phyloP scores from a whole-genome alignment of 768 basidiomycete genomes.

The Crepidotus variabilis region DNA sequence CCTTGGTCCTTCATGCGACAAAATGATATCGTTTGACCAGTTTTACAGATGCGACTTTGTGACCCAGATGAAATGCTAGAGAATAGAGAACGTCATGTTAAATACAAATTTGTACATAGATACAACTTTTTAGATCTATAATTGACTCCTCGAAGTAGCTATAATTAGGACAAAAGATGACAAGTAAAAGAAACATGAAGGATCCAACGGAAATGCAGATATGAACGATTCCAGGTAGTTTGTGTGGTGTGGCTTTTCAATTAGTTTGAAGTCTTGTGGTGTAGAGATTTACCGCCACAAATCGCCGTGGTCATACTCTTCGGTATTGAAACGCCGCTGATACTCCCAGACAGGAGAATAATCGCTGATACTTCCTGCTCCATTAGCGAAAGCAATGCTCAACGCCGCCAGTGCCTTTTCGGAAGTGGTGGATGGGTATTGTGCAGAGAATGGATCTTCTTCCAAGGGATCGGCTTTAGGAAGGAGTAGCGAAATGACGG shows the following conservation, averaged over 20 bases:
- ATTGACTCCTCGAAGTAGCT: neutral
- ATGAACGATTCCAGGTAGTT: neutral
- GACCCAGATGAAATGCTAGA: neutral
- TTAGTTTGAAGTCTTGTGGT: neutral
- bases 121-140: neutral
- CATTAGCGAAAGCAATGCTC: constrained; percentile 23
- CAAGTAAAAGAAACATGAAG: neutral
- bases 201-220: neutral
- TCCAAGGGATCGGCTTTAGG: constrained; percentile 23
- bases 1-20: too few species aligned
- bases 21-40: too few species aligned
- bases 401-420: constrained; percentile 22
- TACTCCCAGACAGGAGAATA: constrained; percentile 19
- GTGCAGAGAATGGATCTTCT: constrained; percentile 17
- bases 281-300: constrained; percentile 17
- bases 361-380: constrained; percentile 25
- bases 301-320: constrained; percentile 17
- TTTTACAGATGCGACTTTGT: too few species aligned
- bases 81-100: neutral
- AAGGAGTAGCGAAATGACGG: constrained; percentile 12
- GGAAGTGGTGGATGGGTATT: constrained; percentile 7
- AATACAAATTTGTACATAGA: neutral
- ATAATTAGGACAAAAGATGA: neutral
- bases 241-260: neutral
- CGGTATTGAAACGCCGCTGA: constrained; percentile 16